Conservation (phyloP, 768 basidiomycete genomes). For the Hysterangium stoloniferum region DNA sequence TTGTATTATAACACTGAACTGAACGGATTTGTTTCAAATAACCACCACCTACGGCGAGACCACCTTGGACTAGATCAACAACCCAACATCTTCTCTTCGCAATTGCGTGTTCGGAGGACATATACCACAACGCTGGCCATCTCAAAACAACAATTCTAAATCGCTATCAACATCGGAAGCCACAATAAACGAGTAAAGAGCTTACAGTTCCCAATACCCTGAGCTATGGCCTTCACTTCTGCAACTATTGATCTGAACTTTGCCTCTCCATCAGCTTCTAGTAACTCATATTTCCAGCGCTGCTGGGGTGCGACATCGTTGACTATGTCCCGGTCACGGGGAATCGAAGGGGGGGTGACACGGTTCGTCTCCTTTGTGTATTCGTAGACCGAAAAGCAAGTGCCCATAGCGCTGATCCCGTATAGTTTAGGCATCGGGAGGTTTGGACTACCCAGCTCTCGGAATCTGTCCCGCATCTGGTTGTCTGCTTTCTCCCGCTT, state of each 20-base stretch:
- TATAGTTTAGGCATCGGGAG: conserved; percentile 15
- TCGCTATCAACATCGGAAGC: no score
- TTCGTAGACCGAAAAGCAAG: conserved; percentile 16
- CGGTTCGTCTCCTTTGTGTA: conserved; percentile 12
- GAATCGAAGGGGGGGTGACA: conserved; percentile 12
- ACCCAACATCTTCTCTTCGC: no score
- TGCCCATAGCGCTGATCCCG: conserved; percentile 17
- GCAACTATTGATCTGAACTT: conserved; percentile 11
- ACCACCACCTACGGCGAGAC: no score
- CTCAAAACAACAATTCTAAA: no score
- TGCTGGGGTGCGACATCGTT: conserved; percentile 22
- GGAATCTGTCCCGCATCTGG: conserved; percentile 13
- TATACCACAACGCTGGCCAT: no score
- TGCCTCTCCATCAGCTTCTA: conserved; percentile 14
- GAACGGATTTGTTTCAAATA: no score
- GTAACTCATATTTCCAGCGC: conserved; percentile 22
- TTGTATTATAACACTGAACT: no score
- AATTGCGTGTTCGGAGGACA: no score
- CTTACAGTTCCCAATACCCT: no score
- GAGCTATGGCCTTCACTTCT: conserved; percentile 14
- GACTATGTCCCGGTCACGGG: conserved; percentile 13
- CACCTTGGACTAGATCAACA: no score
- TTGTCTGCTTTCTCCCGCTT: conserved; percentile 12
- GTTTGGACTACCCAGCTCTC: neutral
- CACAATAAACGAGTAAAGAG: no score